These are phyloP conservation scores for Pestalotiopsis sp. DNA, from an alignment of 2,329 filamentous ascomycete species.

Conservation along the genomic window DNA sequence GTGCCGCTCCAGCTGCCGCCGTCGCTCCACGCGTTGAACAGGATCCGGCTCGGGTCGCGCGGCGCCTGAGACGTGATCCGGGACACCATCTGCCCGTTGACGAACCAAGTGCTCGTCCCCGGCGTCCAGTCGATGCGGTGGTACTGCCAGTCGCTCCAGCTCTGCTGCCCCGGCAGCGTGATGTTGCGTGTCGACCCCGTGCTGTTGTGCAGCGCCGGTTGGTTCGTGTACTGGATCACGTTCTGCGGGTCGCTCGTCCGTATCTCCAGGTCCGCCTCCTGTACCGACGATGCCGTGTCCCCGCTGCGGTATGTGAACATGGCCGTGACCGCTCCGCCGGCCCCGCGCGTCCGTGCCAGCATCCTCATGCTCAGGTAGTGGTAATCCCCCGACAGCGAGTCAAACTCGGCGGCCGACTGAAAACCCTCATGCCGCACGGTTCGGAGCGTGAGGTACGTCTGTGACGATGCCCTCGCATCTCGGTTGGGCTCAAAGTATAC, in stretches of 20 bases:
- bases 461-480: constrained; percentile 34
- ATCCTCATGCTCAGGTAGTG: constrained; percentile 49
- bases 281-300: constrained; percentile 25
- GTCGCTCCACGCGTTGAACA: constrained; percentile 57
- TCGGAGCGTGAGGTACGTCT: constrained; percentile 51
- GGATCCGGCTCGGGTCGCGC: constrained; percentile 44
- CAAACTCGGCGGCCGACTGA: constrained; percentile 52
- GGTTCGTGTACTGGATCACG: constrained; percentile 52
- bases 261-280: constrained; percentile 44
- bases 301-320: constrained; percentile 52
- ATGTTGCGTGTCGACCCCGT: constrained; percentile 42
- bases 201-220: constrained; percentile 46
- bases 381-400: constrained; percentile 38
- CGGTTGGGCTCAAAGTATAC: constrained; percentile 47
- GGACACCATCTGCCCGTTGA: constrained; percentile 46
- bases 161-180: constrained; percentile 34
- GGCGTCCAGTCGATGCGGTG: constrained; percentile 56
- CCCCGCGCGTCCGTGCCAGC: constrained; percentile 51
- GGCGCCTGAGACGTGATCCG: constrained; percentile 52
- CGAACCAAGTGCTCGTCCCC: constrained; percentile 49
- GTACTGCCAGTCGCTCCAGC: constrained; percentile 51
- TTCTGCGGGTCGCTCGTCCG: constrained; percentile 37
- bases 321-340: constrained; percentile 51
- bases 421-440: constrained; percentile 45
- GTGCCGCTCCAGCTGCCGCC: constrained; percentile 53